phyloP scores from a whole-genome alignment of 345 rosid genomes.

The Cardamine chenopodiifolia region DNA sequence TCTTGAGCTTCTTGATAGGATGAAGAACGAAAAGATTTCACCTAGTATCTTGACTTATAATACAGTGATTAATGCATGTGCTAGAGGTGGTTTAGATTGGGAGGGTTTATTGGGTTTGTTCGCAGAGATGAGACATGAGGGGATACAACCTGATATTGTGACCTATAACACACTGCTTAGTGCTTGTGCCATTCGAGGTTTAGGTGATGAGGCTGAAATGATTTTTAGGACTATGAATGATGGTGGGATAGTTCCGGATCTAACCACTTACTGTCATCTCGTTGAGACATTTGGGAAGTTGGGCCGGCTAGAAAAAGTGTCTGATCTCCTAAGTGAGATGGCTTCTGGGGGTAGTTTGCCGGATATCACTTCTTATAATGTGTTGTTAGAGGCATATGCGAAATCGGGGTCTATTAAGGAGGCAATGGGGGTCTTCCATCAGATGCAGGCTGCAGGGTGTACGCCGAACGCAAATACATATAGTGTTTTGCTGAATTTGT shows the following conservation, averaged over 20 bases:
- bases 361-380: constrained; percentile 78
- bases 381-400: constrained; percentile 79
- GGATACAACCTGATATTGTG: constrained; percentile 80
- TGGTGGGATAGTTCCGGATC: constrained; percentile 86
- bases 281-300: constrained; percentile 82
- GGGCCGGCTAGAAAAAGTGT: constrained; percentile 67
- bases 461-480: constrained; percentile 71
- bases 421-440: constrained; percentile 81
- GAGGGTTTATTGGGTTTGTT: constrained; percentile 87
- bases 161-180: constrained; percentile 89
- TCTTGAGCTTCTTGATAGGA: constrained; percentile 73
- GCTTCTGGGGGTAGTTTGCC: constrained; percentile 78
- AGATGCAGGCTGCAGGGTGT: constrained; percentile 88
- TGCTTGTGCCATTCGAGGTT: constrained; percentile 84
- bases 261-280: constrained; percentile 68
- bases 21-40: constrained; percentile 77
- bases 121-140: constrained; percentile 97
- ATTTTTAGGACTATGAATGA: constrained; percentile 93
- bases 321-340: constrained; percentile 76
- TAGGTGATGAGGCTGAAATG: constrained; percentile 94
- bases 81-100: constrained; percentile 93
- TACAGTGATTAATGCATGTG: constrained; percentile 86
- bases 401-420: constrained; percentile 69
- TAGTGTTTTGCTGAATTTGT: constrained; percentile 75
- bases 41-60: constrained; percentile 90